Evolutionary conservation across 2,329 filamentous ascomycete genomes (phyloP).

Genomic region (Fusarium irregulare): DNA sequence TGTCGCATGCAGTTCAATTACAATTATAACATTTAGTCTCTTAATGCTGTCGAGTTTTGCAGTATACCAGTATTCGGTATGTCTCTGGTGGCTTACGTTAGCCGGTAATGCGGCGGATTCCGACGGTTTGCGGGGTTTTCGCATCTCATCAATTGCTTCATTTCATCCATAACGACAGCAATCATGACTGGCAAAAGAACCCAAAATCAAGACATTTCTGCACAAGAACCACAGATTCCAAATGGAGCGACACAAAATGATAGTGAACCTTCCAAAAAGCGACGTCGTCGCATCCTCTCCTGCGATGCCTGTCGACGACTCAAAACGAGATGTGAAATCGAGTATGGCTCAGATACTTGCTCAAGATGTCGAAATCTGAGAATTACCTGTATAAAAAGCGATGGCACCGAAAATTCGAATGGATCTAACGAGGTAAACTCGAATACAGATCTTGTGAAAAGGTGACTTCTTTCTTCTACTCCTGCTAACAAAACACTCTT

Average conservation of each 20-base stretch:
- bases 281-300: constrained; percentile 34
- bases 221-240: not conserved
- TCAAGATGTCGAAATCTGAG: constrained; percentile 31
- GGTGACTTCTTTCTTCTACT: not conserved
- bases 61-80: not conserved
- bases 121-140: constrained; percentile 25
- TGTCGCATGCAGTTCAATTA: accelerated
- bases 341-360: constrained; percentile 27
- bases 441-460: constrained; percentile 16
- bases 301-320: constrained; percentile 35
- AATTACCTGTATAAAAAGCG: constrained; percentile 25
- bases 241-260: not conserved
- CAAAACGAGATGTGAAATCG: constrained; percentile 37
- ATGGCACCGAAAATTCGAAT: constrained; percentile 9
- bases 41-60: not conserved
- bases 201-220: not conserved
- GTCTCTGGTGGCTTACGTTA: constrained; percentile 2
- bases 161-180: not conserved
- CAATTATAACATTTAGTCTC: not conserved
- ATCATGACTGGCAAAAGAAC: constrained; percentile 16
- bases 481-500: not conserved
- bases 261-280: constrained; percentile 22
- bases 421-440: not conserved
- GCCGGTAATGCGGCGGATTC: constrained; percentile 2
- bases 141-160: not conserved